Evolutionary conservation across 73 alveolate genomes (phyloP).

Genomic region (Tetrahymena malaccensis): DNA sequence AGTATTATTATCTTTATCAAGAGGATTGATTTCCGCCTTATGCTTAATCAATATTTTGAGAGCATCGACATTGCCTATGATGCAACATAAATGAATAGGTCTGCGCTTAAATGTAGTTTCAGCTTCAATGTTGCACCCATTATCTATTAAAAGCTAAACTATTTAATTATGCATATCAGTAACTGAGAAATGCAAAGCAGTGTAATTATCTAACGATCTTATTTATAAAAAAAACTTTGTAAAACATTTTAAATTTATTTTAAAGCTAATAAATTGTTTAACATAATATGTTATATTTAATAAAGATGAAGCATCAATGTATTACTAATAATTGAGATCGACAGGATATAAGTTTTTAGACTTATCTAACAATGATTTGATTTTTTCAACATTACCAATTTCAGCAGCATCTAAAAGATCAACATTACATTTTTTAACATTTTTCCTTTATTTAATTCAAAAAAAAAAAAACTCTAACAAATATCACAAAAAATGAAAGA

Average conservation of each 20-base stretch:
- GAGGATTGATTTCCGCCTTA: slow-evolving; percentile 68
- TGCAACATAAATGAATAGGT: slow-evolving; percentile 75
- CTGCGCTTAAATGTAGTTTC: slow-evolving; percentile 58
- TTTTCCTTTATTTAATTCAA: not conserved
- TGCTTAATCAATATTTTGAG: slow-evolving; percentile 63
- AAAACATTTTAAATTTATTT: no score
- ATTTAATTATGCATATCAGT: slow-evolving; percentile 82
- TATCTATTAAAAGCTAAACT: slow-evolving; percentile 47
- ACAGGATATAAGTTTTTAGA: not conserved
- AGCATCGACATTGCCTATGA: slow-evolving; percentile 65
- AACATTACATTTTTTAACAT: not conserved
- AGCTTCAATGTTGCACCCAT: slow-evolving; percentile 65
- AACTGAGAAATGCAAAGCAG: slow-evolving; percentile 86
- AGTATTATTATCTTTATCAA: slow-evolving; percentile 79
- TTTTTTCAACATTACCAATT: not conserved
- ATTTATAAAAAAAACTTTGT: slow-evolving; percentile 25
- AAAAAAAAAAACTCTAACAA: not conserved
- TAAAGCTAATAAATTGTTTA: no score
- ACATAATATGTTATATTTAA: no score
- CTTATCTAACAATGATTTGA: not conserved
- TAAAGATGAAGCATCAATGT: not conserved
- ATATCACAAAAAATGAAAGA: not conserved
- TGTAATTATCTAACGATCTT: slow-evolving; percentile 89
- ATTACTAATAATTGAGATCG: not conserved
- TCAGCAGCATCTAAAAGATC: not conserved